Conservation (phyloP, 306 rosid genomes). For the Acacia acuminata region DNA sequence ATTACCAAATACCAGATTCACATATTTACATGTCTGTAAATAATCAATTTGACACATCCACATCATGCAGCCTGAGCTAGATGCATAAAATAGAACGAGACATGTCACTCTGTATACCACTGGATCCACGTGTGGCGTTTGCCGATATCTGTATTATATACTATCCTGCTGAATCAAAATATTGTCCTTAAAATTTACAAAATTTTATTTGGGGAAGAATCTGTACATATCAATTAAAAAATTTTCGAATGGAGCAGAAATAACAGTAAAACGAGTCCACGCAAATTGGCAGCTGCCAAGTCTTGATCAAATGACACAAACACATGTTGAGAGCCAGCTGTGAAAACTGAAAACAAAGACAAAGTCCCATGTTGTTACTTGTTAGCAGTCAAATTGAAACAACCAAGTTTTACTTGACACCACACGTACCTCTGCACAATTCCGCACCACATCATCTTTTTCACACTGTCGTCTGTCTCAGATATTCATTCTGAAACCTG, state of each 20-base stretch:
- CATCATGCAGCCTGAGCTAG: neutral
- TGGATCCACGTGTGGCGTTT: conserved; percentile 22
- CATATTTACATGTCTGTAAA: neutral
- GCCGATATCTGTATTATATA: conserved; percentile 1
- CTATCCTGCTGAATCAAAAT: conserved; percentile 26
- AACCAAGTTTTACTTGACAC: conserved; percentile 34
- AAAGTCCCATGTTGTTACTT: neutral
- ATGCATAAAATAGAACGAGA: neutral
- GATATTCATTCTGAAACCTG: conserved; percentile 22
- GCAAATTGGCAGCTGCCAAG: conserved; percentile 19
- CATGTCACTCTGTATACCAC: conserved; percentile 14
- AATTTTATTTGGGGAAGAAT: conserved; percentile 5
- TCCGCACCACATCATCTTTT: conserved; percentile 36
- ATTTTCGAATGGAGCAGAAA: neutral
- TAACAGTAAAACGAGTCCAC: conserved; percentile 26
- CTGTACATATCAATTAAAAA: neutral
- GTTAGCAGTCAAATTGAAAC: conserved; percentile 26
- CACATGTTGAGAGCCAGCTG: conserved; percentile 29
- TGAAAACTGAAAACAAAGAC: conserved; percentile 15
- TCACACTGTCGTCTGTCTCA: conserved; percentile 25
- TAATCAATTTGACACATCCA: neutral
- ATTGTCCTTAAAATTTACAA: conserved; percentile 26
- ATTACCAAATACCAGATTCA: neutral
- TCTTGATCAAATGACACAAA: conserved; percentile 31
- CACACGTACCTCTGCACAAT: conserved; percentile 44